Percentiles rank a stretch among this genome's conserved stretches.
Evolutionary conservation across 257 asterid genomes (phyloP).

Genomic region (Ajuga chamaepitys): DNA sequence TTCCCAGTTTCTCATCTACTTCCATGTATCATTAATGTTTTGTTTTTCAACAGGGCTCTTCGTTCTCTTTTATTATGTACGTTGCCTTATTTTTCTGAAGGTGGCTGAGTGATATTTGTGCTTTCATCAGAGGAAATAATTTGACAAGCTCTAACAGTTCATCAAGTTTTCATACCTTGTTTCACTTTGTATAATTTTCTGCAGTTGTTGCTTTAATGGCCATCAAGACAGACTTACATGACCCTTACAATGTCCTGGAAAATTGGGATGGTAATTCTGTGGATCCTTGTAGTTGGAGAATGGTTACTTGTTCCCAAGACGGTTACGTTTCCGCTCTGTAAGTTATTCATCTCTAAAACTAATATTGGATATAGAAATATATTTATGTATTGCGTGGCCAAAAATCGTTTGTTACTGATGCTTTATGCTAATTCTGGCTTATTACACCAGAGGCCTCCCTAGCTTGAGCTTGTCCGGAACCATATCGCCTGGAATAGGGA

Average conservation of each 20-base stretch:
- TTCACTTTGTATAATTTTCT: constrained; percentile 3
- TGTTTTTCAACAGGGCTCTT: neutral
- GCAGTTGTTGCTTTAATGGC: constrained; percentile 92
- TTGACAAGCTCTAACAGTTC: neutral
- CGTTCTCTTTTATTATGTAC: neutral
- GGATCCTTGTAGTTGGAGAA: constrained; percentile 99
- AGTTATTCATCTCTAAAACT: constrained; percentile 22
- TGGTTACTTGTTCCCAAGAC: constrained; percentile 76
- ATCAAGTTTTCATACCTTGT: neutral
- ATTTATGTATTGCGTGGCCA: neutral
- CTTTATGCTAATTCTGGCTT: constrained; percentile 11
- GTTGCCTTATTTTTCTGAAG: neutral
- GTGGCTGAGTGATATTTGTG: neutral
- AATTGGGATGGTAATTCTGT: constrained; percentile 93
- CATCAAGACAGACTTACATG: constrained; percentile 57
- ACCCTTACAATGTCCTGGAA: constrained; percentile 82
- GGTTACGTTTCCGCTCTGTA: constrained; percentile 87
- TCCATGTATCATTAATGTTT: constrained; percentile 1
- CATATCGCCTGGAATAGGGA: constrained; percentile 76
- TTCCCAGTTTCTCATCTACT: constrained; percentile 7
- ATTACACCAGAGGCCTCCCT: constrained; percentile 67
- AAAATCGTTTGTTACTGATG: constrained; percentile 1
- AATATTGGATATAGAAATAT: neutral
- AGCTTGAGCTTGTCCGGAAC: constrained; percentile 77
- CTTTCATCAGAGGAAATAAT: neutral